phyloP scores from a whole-genome alignment of 2,329 filamentous ascomycete genomes.

The Fusarium lyarnte region DNA sequence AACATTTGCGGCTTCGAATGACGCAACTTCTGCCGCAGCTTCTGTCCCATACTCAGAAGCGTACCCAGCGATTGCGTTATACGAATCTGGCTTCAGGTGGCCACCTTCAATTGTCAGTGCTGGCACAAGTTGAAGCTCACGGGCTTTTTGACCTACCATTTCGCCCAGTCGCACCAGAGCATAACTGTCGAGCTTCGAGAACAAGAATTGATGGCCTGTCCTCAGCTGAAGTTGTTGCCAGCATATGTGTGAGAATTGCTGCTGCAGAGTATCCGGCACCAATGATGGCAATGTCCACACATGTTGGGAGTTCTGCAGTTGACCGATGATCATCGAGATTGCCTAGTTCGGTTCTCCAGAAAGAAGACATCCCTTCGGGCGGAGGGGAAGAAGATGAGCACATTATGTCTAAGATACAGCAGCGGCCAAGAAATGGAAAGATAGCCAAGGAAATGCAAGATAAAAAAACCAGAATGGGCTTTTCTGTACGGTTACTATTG shows the following conservation, averaged over 20 bases:
- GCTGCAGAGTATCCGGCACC: not conserved
- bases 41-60: not conserved
- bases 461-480: fast-evolving
- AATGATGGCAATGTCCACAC: fast-evolving
- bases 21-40: not conserved
- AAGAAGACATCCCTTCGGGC: not conserved
- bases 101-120: not conserved
- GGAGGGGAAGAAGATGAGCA: fast-evolving
- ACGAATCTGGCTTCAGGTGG: not conserved
- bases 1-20: not conserved
- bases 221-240: not conserved
- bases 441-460: not conserved
- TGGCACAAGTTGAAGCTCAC: fast-evolving
- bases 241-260: not conserved
- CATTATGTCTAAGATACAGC: fast-evolving
- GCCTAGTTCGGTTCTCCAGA: fast-evolving
- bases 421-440: fast-evolving
- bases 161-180: not conserved
- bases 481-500: fast-evolving
- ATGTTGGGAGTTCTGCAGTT: fast-evolving
- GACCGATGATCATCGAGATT: not conserved
- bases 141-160: fast-evolving
- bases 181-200: not conserved
- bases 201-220: not conserved
- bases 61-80: not conserved